Percentiles rank a stretch among this genome's conserved stretches.
Conservation (phyloP, 2,329 filamentous ascomycete species). For the Botrytis pseudocinerea region DNA sequence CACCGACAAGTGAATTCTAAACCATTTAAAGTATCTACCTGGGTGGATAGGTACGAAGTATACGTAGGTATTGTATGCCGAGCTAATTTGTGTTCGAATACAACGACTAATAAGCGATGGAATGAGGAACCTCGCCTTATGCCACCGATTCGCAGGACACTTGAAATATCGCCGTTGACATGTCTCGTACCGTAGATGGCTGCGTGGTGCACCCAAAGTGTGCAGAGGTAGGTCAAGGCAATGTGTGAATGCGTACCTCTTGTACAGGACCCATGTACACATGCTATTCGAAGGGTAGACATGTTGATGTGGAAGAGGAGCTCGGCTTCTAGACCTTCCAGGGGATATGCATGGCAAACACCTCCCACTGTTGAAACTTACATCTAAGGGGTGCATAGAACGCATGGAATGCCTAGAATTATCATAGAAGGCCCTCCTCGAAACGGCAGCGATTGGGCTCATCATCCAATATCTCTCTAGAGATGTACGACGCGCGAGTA, state of each 20-base stretch:
- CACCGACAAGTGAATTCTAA: background rate
- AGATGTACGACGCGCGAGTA: background rate
- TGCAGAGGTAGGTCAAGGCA: background rate
- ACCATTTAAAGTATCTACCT: background rate
- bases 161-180: background rate
- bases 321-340: slow-evolving; percentile 5
- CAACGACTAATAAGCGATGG: background rate
- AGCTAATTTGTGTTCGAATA: background rate
- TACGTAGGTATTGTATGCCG: background rate
- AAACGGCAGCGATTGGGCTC: background rate
- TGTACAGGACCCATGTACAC: background rate
- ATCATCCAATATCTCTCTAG: background rate
- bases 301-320: background rate
- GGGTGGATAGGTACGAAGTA: background rate
- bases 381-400: slow-evolving; percentile 6
- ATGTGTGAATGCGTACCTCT: background rate
- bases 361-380: background rate
- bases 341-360: background rate
- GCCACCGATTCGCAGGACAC: background rate
- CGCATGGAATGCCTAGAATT: slow-evolving; percentile 7
- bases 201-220: background rate
- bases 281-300: background rate
- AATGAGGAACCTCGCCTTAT: background rate
- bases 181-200: background rate
- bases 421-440: background rate